phyloP scores from a whole-genome alignment of 2,329 filamentous ascomycete genomes.

The Incumbomyces delicatus region DNA sequence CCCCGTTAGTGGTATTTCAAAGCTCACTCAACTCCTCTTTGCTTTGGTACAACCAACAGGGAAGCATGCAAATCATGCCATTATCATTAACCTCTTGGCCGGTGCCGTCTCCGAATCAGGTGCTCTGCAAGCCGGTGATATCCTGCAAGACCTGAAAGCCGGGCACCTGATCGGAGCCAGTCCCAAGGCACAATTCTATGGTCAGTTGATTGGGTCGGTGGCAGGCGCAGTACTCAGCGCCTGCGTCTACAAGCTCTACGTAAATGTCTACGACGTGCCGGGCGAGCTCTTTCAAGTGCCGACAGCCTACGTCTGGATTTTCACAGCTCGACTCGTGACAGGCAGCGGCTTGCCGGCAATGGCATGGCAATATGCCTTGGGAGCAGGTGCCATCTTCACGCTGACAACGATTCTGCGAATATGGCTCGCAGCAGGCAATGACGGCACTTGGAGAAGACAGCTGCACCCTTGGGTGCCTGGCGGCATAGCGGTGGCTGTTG shows the following conservation, averaged over 20 bases:
- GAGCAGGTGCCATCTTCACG: slow-evolving; percentile 65
- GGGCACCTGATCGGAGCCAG: slow-evolving; percentile 86
- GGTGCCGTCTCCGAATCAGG: slow-evolving; percentile 79
- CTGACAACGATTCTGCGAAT: slow-evolving; percentile 61
- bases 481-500: slow-evolving; percentile 90
- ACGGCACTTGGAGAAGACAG: slow-evolving; percentile 13
- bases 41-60: slow-evolving; percentile 75
- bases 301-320: slow-evolving; percentile 94
- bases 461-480: slow-evolving; percentile 60
- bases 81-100: slow-evolving; percentile 91
- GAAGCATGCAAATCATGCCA: slow-evolving; percentile 70
- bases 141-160: slow-evolving; percentile 96
- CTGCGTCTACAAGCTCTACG: slow-evolving; percentile 81
- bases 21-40: slow-evolving; percentile 91
- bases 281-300: slow-evolving; percentile 87
- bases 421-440: slow-evolving; percentile 15
- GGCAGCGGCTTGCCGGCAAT: slow-evolving; percentile 77
- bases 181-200: slow-evolving; percentile 92
- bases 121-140: slow-evolving; percentile 86
- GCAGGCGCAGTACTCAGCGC: slow-evolving; percentile 80
- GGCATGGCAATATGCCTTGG: slow-evolving; percentile 69
- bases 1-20: slow-evolving; percentile 91
- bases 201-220: slow-evolving; percentile 82
- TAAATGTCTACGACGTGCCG: slow-evolving; percentile 78
- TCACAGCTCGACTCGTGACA: slow-evolving; percentile 86